Base-by-base conservation (phyloP, 1,284 basidiomycete species). In the Porphyrellus sp. region DNA sequence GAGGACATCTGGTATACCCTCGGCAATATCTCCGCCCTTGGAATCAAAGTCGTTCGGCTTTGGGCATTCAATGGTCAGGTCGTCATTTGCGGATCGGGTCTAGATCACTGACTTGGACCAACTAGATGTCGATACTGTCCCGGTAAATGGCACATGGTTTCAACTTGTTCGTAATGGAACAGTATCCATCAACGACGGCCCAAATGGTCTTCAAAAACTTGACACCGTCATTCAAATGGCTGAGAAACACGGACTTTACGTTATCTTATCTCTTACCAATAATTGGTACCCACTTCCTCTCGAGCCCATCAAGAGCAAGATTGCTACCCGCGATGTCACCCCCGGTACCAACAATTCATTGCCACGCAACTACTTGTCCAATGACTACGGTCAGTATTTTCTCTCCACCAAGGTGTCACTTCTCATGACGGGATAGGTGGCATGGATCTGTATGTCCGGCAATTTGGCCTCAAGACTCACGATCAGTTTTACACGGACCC, bases 121-220 rank as follows among this genome's bases (percentile, higher is more conserved):
- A 30, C 47, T 27, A 81, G 78, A 80, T 58, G 85, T 86, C 58
- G 71, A 67, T 52, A 74, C 72, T 58, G 75, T 77, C 67, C 84
- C 73, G 48, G 71, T 70, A 68, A 82, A 75, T 60, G 77, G 72
- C 40, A 83, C 72, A 53, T 87, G 77, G 79, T 85, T 77, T 70
- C 82, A 76, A 60, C 68, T 74, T 54, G 74, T 76, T 55, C 66
- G 49, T 20, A 80, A 77, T 63, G 80, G 72, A 39, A 77, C 69
- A 21, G 69, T 64, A 49, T 73, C 67, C 55, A 76, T 81, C 70
- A 87, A 88, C 57, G 74, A 77, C 37, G 83, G 83, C 4, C 68
- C 83, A 3, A 83, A 85, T 59, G 85, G 85, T 28, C 70, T 89
- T 40, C 79, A 83, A 56, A 82, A 80, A 46, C 70, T 89, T n/a